Evolutionary conservation across 2,329 filamentous ascomycete genomes (phyloP), one percentile per base, ranked within the genome.

Genomic region (Aurifilum marmelostoma): DNA sequence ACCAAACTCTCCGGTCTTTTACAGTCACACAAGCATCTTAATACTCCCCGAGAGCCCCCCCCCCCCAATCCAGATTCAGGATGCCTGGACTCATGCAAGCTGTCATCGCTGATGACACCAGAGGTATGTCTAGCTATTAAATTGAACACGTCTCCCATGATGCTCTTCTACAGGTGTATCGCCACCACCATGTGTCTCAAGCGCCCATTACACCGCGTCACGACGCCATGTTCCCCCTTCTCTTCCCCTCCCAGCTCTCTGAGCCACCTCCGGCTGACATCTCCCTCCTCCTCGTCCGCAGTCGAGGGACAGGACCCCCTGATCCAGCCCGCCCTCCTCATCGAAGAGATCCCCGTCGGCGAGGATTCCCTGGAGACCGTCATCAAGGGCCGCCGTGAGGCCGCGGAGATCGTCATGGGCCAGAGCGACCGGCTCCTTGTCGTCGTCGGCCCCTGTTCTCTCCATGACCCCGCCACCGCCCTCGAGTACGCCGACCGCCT

Each of bases 261-360:
- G 52, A 37, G 39, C 32, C 18, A 29, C 41, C 58, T 34, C 64
- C 27, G 63, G 75, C 75, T 77, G 63, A 77, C 77, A 74, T 69
- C 73, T 68, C 52, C 69, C 39, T 69, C 72, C 73, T 70, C 70
- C 58, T 70, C 70, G 59, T 32, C 65, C 73, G 34, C 75, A 97
- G 95, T 97, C 81, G 85, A 97, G 78, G 94, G 94, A 74, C 95
- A 97, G 86, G 94, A 97, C 81, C 93, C 95, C 77, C 85, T 98
- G 78, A 96, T 97, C 79, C 91, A 93, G 62, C 95, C 95, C 58
- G 91, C 92, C 74, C 88, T 97, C 74, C 91, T 98, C 76, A 89
- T 93, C 79, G 89, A 90, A 71, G 94, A 98, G 82, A 90, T 97
- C 75, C 93, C 94, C 77, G 87, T 89, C 79, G 84, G 88, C 77